Base-by-base conservation (phyloP, 2,329 filamentous ascomycete species). In the Fusarium napiforme region DNA sequence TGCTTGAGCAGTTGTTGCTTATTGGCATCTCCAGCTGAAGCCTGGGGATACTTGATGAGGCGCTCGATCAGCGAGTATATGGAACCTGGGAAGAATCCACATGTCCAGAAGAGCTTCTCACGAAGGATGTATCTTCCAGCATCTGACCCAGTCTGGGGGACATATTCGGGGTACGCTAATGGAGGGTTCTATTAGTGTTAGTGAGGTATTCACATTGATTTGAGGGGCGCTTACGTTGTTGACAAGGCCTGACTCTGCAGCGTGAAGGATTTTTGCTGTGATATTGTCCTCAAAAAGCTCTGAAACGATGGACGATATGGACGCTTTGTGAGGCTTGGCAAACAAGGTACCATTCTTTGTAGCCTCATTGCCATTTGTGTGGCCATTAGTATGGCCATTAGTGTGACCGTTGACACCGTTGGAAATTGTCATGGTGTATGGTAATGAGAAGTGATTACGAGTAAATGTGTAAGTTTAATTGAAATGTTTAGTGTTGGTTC, bases 71-170 rank as follows among this genome's bases (percentile, higher is more conserved):
- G 21, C 11, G 77, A 75, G 66, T 82, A 83, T 7, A 84, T 75
- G 37, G 70, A 79, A 3, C 82, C 82, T 0, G 82, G 82, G 57
- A 83, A 83, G 77, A 83, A 83, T 21, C 82, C 82, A 37, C 81
- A 82, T 0, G 82, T 83, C 82, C 82, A 84, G 21, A 77, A 77
- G n/a, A 58, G 58, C 23, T 73, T 71, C 37, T 78, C 76, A 0
- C 75, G 67, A 8, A 73, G 72, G 4, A 73, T 43, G 18, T 77
- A 77, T 52, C 60, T 70, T 10, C 74, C 76, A 7, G 62, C 42
- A 10, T 71, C 56, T 12, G 55, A 32, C 6, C 73, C 74, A 2
- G 68, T 73, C 9, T 77, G 72, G 1, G 68, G 74, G 0, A 77
- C 75, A 23, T 78, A 78, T 7, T 77, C 76, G 0, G 76, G 76